Evolutionary conservation across 2,329 filamentous ascomycete species (phyloP).

Genomic region (Orbilia quercus): DNA sequence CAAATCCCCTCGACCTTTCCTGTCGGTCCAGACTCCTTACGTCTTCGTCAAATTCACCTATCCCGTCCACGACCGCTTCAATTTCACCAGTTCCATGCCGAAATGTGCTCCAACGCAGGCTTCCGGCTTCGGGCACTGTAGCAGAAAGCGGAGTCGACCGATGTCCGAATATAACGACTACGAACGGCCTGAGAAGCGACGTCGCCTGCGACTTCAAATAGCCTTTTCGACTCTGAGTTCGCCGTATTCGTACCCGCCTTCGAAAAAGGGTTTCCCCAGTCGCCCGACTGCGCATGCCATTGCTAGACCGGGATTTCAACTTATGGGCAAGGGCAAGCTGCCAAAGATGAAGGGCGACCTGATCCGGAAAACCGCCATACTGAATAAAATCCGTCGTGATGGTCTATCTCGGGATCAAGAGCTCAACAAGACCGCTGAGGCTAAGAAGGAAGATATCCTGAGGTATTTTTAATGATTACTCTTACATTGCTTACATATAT

Average conservation of each 20-base stretch:
- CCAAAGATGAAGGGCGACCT: slow-evolving; percentile 63
- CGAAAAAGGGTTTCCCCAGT: slow-evolving; percentile 47
- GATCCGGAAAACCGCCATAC: slow-evolving; percentile 73
- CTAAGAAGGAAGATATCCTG: slow-evolving; percentile 53
- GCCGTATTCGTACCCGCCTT: slow-evolving; percentile 49
- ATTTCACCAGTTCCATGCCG: slow-evolving; percentile 34
- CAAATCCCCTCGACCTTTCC: slow-evolving; percentile 21
- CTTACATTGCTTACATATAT: not conserved
- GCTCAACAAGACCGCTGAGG: slow-evolving; percentile 46
- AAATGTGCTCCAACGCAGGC: slow-evolving; percentile 34
- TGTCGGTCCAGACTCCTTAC: slow-evolving; percentile 54
- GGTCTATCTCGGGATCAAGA: slow-evolving; percentile 55
- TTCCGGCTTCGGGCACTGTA: slow-evolving; percentile 28
- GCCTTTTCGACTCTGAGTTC: slow-evolving; percentile 49
- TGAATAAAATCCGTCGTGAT: slow-evolving; percentile 67
- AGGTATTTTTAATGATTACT: slow-evolving; percentile 22
- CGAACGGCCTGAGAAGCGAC: slow-evolving; percentile 54
- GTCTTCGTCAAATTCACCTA: slow-evolving; percentile 56
- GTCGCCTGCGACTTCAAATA: slow-evolving; percentile 49
- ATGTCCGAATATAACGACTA: slow-evolving; percentile 44
- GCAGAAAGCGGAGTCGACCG: slow-evolving; percentile 47
- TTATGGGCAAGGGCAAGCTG: slow-evolving; percentile 45
- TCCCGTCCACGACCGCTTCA: slow-evolving; percentile 56
- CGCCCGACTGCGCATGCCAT: slow-evolving; percentile 39
- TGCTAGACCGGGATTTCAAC: slow-evolving; percentile 42